Percentiles rank a stretch among this genome's conserved stretches.
These are phyloP conservation scores for Apiospora sp. DNA, from an alignment of 2,329 filamentous ascomycete species.

Conservation along the genomic window DNA sequence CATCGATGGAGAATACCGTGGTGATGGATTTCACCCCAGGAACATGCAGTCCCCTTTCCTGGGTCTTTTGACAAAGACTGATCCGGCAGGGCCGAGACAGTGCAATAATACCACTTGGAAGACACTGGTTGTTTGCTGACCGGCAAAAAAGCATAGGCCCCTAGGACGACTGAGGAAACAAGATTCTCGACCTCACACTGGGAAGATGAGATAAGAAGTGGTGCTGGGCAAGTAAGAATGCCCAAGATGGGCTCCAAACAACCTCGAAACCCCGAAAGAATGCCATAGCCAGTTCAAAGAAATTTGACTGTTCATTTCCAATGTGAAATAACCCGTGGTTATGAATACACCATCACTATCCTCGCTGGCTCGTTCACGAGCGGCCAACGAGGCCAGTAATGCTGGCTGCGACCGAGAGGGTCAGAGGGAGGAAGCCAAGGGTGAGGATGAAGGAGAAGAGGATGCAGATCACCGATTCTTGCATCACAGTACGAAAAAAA, in stretches of 20 bases:
- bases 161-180: neutral
- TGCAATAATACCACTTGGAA: neutral
- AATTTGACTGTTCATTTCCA: neutral
- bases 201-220: neutral
- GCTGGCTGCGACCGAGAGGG: neutral
- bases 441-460: neutral
- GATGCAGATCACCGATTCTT: neutral
- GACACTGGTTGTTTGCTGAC: neutral
- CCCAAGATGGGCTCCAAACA: neutral
- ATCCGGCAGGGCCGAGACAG: neutral
- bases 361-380: neutral
- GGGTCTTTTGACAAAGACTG: neutral
- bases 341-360: neutral
- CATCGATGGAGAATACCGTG: neutral
- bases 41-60: neutral
- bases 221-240: neutral
- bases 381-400: neutral
- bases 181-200: neutral
- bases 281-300: neutral
- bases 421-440: neutral
- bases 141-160: neutral
- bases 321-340: neutral
- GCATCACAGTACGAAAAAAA: neutral
- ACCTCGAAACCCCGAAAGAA: neutral
- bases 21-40: neutral